Base-by-base conservation (phyloP, 306 rosid genomes). In the Vigna trinervia region DNA sequence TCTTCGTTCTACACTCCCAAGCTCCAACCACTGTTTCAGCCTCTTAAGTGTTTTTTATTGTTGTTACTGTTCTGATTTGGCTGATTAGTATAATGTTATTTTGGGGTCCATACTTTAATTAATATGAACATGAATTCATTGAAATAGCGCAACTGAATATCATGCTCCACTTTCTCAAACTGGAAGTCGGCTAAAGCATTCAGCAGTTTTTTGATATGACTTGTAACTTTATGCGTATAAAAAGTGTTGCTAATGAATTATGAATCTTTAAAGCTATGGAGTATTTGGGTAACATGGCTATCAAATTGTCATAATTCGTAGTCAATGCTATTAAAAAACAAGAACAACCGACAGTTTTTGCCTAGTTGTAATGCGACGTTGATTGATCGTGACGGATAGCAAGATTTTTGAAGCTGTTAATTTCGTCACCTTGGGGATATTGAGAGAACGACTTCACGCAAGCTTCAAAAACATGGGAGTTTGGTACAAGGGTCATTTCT, bases 261-360 rank as follows among this genome's bases (percentile, higher is more conserved):
- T 12, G 50, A 45, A 53, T 51, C 63, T 75, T 34, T 28, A 32
- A 57, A 78, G 61, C 50, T 56, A 43, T 54, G 34, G 17, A 45
- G 41, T 51, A 76, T 23, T 76, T 76, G 38, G 3, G 39, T 10
- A 30, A 61, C 12, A 12, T 53, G 50, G 15, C 23, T 2, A 30
- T 22, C 48, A 41, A 26, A 15, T 53, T 52, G 30, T 54, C 50
- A 68, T 20, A 45, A 39, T 53, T n/a, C 22, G 15, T 22, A 30
- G 32, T 39, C 10, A 77, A 77, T 23, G 68, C 36, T 54, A 77
- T 54, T 41, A 26, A 77, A 67, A 26, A 77, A 67, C 71, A 39
- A 64, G 51, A 39, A 64, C 51, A 66, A 43, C 68, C 46, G 14
- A 56, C 68, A 65, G 12, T 23, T 23, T 56, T 41, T 1, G 65